phyloP scores from a whole-genome alignment of 2,329 filamentous ascomycete genomes.

The Onygena corvina region DNA sequence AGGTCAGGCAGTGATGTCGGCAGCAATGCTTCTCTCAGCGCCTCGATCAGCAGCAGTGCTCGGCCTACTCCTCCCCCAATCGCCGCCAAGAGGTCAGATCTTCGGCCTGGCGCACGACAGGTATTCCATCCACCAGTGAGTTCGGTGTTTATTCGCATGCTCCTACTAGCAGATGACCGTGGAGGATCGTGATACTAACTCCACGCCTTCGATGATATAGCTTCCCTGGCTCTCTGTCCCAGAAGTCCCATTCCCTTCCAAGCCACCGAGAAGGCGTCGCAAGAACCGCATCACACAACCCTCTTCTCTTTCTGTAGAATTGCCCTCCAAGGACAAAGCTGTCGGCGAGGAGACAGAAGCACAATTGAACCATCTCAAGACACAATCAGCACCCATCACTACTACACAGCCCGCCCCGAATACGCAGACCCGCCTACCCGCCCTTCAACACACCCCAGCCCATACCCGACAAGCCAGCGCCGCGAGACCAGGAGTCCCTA shows the following conservation, averaged over 20 bases:
- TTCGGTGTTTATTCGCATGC: constrained; percentile 18
- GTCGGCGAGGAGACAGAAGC: constrained; percentile 30
- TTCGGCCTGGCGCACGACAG: constrained; percentile 14
- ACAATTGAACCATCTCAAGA: constrained; percentile 33
- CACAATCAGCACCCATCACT: constrained; percentile 16
- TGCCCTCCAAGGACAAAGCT: constrained; percentile 37
- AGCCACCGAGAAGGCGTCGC: constrained; percentile 38
- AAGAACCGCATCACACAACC: constrained; percentile 27
- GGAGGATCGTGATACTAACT: constrained; percentile 14
- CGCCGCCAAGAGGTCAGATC: constrained; percentile 17
- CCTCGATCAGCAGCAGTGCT: constrained; percentile 15
- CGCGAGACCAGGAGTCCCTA: constrained; percentile 38
- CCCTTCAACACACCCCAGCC: constrained; percentile 23
- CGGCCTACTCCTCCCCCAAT: constrained; percentile 12
- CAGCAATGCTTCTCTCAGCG: constrained; percentile 25
- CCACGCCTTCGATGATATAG: constrained; percentile 21
- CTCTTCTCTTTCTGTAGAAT: constrained; percentile 32
- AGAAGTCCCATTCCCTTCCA: constrained; percentile 43
- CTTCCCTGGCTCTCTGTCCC: constrained; percentile 51
- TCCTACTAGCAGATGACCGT: background rate
- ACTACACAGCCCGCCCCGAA: constrained; percentile 46
- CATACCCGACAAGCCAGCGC: constrained; percentile 25
- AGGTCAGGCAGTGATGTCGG: constrained; percentile 3
- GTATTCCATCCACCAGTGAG: constrained; percentile 20
- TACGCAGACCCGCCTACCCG: constrained; percentile 37